These are phyloP conservation scores for Penicillium canariense DNA, from an alignment of 495 filamentous ascomycete genomes.

Conservation along the genomic window DNA sequence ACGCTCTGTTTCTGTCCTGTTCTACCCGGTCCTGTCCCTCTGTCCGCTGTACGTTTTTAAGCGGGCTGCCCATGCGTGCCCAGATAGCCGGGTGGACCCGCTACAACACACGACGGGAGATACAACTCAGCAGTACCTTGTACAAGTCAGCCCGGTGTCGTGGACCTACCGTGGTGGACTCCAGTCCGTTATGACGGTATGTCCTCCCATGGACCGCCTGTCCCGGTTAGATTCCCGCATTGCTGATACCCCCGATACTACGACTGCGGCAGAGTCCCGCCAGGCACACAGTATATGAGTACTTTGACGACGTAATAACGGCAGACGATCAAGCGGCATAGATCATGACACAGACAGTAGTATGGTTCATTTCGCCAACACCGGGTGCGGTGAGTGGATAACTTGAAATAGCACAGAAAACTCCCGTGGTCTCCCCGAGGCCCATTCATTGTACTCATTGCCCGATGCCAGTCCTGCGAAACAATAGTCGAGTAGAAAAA, in stretches of 20 bases:
- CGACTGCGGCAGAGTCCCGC: neutral
- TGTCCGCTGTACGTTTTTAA: neutral
- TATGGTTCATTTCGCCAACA: neutral
- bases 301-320: too few species aligned
- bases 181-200: neutral
- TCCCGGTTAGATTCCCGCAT: neutral
- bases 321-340: too few species aligned
- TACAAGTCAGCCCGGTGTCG: neutral
- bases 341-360: neutral
- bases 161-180: neutral
- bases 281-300: neutral
- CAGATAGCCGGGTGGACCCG: neutral
- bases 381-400: neutral
- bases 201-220: too few species aligned
- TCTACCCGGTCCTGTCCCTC: too few species aligned
- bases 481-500: constrained; percentile 1
- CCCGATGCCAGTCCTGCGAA: constrained; percentile 18
- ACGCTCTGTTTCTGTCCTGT: too few species aligned
- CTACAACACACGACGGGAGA: neutral
- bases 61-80: neutral
- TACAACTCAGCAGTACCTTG: neutral
- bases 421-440: constrained; percentile 29
- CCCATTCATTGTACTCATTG: constrained; percentile 33
- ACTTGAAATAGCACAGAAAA: constrained; percentile 27
- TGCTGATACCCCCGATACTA: neutral